Evolutionary conservation across 2,329 filamentous ascomycete species (phyloP).

Genomic region (Rhinocladiella similis): DNA sequence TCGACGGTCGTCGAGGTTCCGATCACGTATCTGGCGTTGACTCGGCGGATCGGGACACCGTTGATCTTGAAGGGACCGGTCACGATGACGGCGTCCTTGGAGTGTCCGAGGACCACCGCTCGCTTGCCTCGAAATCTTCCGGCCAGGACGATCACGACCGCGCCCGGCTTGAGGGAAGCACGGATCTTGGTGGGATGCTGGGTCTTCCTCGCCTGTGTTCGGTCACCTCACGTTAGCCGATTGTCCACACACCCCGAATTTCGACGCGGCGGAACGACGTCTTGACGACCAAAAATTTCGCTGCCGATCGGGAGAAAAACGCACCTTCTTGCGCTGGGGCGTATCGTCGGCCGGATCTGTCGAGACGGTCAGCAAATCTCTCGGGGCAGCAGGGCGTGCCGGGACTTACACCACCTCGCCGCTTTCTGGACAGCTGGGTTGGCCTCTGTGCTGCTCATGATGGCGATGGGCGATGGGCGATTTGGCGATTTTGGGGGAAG

Average conservation of each 20-base stretch:
- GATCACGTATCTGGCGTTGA: constrained; percentile 53
- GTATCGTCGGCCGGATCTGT: constrained; percentile 84
- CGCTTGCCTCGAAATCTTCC: constrained; percentile 99
- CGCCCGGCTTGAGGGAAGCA: constrained; percentile 86
- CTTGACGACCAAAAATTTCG: neutral
- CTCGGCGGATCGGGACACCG: constrained; percentile 91
- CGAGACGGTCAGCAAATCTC: too few relatives aligned
- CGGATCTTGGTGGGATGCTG: constrained; percentile 84
- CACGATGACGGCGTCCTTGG: constrained; percentile 96
- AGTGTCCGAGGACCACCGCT: constrained; percentile 96
- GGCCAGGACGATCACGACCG: constrained; percentile 97
- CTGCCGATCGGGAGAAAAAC: constrained; percentile 42
- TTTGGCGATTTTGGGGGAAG: neutral
- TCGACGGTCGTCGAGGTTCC: constrained; percentile 52
- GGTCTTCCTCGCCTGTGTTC: constrained; percentile 82
- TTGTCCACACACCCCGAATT: too few relatives aligned
- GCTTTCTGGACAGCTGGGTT: constrained; percentile 98
- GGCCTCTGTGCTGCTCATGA: constrained; percentile 24
- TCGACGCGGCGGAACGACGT: neutral
- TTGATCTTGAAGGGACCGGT: constrained; percentile 99
- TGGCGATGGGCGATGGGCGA: constrained; percentile 38
- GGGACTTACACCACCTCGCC: constrained; percentile 75
- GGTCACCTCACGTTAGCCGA: neutral
- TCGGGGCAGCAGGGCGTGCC: too few relatives aligned
- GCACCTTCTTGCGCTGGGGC: constrained; percentile 86